Evolutionary conservation across 1,284 basidiomycete genomes (phyloP), one percentile per base, ranked within the genome.

Genomic region (Filobasidium uniguttulatum): DNA sequence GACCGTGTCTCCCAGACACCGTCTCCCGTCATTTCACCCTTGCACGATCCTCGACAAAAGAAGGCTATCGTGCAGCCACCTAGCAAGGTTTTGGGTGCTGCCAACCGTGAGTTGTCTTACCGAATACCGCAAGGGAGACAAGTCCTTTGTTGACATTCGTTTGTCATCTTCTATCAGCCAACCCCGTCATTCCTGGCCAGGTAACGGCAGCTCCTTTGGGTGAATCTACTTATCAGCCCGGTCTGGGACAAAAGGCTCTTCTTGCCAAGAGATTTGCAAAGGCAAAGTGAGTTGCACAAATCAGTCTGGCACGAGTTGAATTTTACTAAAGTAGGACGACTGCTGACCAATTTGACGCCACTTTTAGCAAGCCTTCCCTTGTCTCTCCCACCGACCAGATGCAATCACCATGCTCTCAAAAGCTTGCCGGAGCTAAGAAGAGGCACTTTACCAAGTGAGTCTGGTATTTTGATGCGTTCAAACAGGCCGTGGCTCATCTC

Each of bases 341-440:
- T n/a, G n/a, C n/a, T n/a, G n/a, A n/a, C n/a, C n/a, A n/a, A n/a
- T n/a, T n/a, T n/a, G n/a, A n/a, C n/a, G n/a, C n/a, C n/a, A 26
- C 3, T 43, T 3, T 2, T 43, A 86, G 86, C 62, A 88, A 88
- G 66, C 80, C 84, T n/a, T 78, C 77, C 40, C 85, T 77, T 57
- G 72, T 88, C 57, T 93, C 89, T 14, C 90, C 90, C 5, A 93
- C 90, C 8, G 90, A 96, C 68, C 85, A 84, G 62, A 74, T 94
- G 67, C 80, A 93, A 75, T 91, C 88, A 3, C 90, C 90, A 1
- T 81, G 80, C 65, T 84, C 87, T 5, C 82, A 87, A 70, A 94
- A 93, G 69, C 77, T 94, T 49, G 81, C 75, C 47, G 82, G 83
- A 19, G 82, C 83, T 3, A 90, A 82, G 76, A 88, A 90, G 76